These are phyloP conservation scores for Dactylorhiza incarnata DNA, from an alignment of 106 monocot genomes.

Conservation along the genomic window DNA sequence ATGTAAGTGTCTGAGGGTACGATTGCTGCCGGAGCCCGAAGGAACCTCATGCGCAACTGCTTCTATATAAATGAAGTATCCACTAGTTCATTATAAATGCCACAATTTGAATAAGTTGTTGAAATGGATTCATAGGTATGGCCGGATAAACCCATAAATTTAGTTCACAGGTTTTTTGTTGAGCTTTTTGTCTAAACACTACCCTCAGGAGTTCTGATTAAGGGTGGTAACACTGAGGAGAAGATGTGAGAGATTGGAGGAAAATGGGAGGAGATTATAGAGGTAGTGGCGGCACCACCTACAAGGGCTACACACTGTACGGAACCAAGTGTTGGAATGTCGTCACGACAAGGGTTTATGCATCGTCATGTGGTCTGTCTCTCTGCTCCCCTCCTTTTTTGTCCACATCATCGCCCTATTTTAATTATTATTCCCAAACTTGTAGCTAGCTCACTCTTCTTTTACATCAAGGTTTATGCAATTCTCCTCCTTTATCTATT, in stretches of 20 bases:
- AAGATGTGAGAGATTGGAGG: not conserved
- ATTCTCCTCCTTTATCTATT: not conserved
- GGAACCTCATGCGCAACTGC: no score
- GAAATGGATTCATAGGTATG: no score
- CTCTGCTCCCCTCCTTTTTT: not conserved
- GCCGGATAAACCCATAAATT: no score
- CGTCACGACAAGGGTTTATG: slow-evolving; percentile 42
- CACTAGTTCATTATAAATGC: no score
- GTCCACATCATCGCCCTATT: not conserved
- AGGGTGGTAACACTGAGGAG: no score
- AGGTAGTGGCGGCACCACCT: slow-evolving; percentile 10
- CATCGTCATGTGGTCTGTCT: slow-evolving; percentile 35
- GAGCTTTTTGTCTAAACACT: no score
- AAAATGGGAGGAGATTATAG: not conserved
- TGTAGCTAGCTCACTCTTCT: not conserved
- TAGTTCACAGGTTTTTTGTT: no score
- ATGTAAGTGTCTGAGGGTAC: no score
- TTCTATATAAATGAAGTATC: no score
- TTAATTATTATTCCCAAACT: not conserved
- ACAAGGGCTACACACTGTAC: slow-evolving; percentile 29
- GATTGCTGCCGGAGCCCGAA: no score
- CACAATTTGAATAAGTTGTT: no score
- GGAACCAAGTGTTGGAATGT: slow-evolving; percentile 34
- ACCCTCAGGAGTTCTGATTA: no score
- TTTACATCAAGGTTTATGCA: not conserved